These are phyloP conservation scores for Erysimum pusillum DNA, from an alignment of 441 rosid species.

Conservation along the genomic window DNA sequence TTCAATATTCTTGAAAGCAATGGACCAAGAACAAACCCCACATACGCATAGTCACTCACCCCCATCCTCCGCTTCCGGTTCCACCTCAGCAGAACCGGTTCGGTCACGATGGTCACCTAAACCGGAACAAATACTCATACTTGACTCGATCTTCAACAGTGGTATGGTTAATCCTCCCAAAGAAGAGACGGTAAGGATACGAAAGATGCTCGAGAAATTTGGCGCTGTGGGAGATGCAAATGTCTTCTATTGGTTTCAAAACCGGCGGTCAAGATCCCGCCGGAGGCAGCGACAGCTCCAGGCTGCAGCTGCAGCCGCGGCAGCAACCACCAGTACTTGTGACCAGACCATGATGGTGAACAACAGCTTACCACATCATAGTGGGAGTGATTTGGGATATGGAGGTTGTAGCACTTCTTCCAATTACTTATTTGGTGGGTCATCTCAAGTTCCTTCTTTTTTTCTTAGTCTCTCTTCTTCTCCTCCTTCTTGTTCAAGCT, in stretches of 20 bases:
- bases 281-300: constrained; percentile 93
- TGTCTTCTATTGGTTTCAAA: constrained; percentile 99
- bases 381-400: constrained; percentile 47
- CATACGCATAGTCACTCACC: constrained; percentile 43
- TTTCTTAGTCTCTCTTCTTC: constrained; percentile 46
- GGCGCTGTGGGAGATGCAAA: constrained; percentile 96
- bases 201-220: constrained; percentile 89
- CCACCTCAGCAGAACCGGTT: constrained; percentile 71
- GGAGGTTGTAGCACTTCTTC: constrained; percentile 46
- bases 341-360: constrained; percentile 44
- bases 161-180: constrained; percentile 99
- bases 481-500: constrained; percentile 50
- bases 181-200: constrained; percentile 88
- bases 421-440: constrained; percentile 45
- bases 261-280: constrained; percentile 94
- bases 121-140: constrained; percentile 96
- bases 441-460: constrained; percentile 48
- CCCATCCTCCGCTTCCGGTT: constrained; percentile 51
- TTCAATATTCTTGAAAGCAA: constrained; percentile 19
- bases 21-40: constrained; percentile 36
- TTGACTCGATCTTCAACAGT: constrained; percentile 96
- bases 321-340: constrained; percentile 33
- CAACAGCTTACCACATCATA: constrained; percentile 38
- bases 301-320: constrained; percentile 60
- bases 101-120: constrained; percentile 98